A percentile compares a stretch with the other conserved stretches of the same genome.
phyloP scores from a whole-genome alignment of 2,329 filamentous ascomycete species.

The Colletotrichum gigasporum region DNA sequence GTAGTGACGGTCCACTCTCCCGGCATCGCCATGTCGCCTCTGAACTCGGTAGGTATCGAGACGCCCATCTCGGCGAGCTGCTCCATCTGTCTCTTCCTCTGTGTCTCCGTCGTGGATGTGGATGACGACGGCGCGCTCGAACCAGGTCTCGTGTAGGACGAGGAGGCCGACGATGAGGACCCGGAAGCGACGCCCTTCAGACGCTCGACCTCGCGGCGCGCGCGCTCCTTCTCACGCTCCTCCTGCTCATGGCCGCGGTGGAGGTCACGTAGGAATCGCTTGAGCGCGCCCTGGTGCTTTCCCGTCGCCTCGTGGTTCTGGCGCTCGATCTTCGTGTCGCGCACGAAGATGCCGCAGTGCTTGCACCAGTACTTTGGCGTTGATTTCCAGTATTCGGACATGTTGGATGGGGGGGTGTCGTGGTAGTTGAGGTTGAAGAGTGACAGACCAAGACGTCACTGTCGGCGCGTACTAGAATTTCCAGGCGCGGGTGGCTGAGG shows the following conservation, averaged over 20 bases:
- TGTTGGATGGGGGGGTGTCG: slow-evolving; percentile 45
- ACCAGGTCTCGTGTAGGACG: slow-evolving; percentile 41
- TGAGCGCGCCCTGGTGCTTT: slow-evolving; percentile 85
- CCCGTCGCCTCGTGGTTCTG: slow-evolving; percentile 88
- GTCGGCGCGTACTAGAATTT: slow-evolving; percentile 6
- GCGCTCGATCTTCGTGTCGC: slow-evolving; percentile 90
- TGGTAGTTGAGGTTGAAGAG: not conserved
- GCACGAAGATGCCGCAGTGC: slow-evolving; percentile 89
- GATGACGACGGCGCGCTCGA: slow-evolving; percentile 19
- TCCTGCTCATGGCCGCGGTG: slow-evolving; percentile 86
- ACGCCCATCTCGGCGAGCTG: slow-evolving; percentile 91
- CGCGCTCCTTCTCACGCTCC: slow-evolving; percentile 82
- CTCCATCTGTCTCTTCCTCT: slow-evolving; percentile 84
- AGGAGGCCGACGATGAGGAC: slow-evolving; percentile 39
- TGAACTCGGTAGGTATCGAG: slow-evolving; percentile 80
- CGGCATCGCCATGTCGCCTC: slow-evolving; percentile 84
- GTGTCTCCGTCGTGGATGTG: slow-evolving; percentile 61
- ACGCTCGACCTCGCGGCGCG: slow-evolving; percentile 85
- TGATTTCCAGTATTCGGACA: slow-evolving; percentile 99
- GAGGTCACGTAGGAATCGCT: slow-evolving; percentile 88
- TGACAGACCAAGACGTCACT: slow-evolving; percentile 5
- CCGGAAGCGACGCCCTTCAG: slow-evolving; percentile 79
- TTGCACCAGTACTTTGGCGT: slow-evolving; percentile 99
- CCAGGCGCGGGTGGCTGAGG: not conserved
- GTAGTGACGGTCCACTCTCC: slow-evolving; percentile 86